Conservation (phyloP, 192 early-diverging fungal genomes). For the Backusella circina region DNA sequence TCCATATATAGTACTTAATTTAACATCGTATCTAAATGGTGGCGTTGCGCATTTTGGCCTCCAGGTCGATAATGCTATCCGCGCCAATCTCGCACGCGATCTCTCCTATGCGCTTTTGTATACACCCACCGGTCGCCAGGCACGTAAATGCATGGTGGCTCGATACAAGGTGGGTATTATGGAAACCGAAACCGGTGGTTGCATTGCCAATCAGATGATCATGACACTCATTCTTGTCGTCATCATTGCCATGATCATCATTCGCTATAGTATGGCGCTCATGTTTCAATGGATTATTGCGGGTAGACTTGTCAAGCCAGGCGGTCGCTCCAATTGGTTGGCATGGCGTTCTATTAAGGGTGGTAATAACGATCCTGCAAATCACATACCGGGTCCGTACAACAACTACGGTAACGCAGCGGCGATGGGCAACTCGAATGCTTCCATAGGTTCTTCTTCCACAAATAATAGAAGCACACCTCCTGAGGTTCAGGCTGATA, state of each 20-base stretch:
- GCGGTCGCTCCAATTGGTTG: slow-evolving; percentile 51
- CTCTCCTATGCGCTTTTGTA: slow-evolving; percentile 24
- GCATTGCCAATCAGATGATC: slow-evolving; percentile 54
- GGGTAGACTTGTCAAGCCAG: slow-evolving; percentile 43
- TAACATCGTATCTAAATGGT: slow-evolving; percentile 20
- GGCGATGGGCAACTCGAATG: background rate
- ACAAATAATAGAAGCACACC: background rate
- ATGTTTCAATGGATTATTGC: slow-evolving; percentile 60
- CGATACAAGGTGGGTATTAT: slow-evolving; percentile 51
- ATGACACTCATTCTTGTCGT: slow-evolving; percentile 54
- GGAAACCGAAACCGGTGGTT: slow-evolving; percentile 56
- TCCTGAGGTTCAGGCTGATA: slow-evolving; percentile 15
- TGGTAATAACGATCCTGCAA: slow-evolving; percentile 28
- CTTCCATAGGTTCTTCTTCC: slow-evolving; percentile 2
- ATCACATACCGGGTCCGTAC: slow-evolving; percentile 31
- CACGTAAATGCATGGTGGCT: slow-evolving; percentile 38
- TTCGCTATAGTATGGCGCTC: slow-evolving; percentile 60
- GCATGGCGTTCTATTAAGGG: slow-evolving; percentile 41
- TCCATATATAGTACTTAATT: slow-evolving; percentile 30
- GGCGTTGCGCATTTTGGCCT: slow-evolving; percentile 16
- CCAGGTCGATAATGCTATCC: slow-evolving; percentile 3
- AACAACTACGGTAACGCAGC: slow-evolving; percentile 12
- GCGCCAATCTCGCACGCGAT: slow-evolving; percentile 11
- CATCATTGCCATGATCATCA: slow-evolving; percentile 56
- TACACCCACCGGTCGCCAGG: slow-evolving; percentile 17